Conservation (phyloP, 1,284 basidiomycete species). For the Ustilago cynodontis region DNA sequence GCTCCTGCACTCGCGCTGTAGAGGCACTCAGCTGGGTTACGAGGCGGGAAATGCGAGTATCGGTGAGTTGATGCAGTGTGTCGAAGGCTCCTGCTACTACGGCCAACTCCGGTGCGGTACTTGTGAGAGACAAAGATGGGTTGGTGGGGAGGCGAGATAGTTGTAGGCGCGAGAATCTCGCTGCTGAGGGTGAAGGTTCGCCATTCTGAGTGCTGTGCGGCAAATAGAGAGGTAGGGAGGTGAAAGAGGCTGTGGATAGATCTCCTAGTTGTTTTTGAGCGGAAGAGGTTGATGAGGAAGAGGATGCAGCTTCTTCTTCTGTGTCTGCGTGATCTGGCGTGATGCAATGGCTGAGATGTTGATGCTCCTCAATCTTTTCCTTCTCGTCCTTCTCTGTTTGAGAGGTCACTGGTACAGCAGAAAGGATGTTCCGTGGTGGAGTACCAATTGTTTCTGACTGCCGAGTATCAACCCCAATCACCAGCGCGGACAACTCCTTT, state of each 20-base stretch:
- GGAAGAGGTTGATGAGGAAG: slow-evolving; percentile 17
- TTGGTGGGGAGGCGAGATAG: slow-evolving; percentile 5
- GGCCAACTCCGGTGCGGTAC: slow-evolving; percentile 7
- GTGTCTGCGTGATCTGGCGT: neutral
- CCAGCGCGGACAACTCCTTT: neutral
- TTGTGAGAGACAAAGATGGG: neutral
- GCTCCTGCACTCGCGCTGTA: slow-evolving; percentile 18
- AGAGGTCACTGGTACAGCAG: neutral
- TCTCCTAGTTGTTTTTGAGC: slow-evolving; percentile 31
- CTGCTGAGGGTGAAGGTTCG: slow-evolving; percentile 30
- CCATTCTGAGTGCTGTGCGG: neutral
- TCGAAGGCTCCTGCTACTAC: slow-evolving; percentile 22
- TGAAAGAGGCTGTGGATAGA: slow-evolving; percentile 14
- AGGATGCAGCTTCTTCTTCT: slow-evolving; percentile 11
- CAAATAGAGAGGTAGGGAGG: neutral
- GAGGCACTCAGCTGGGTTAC: slow-evolving; percentile 24
- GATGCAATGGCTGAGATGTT: neutral
- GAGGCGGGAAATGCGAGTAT: slow-evolving; percentile 22
- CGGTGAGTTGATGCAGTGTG: slow-evolving; percentile 14
- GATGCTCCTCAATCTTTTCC: too few species aligned
- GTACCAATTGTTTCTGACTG: slow-evolving; percentile 16
- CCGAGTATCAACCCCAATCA: slow-evolving; percentile 11
- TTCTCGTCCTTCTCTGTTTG: too few species aligned
- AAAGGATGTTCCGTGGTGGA: slow-evolving; percentile 24
- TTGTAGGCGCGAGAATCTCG: slow-evolving; percentile 29